These are phyloP conservation scores for Rhizopus stolonifer DNA, from an alignment of 371 early-diverging fungal genomes.

Conservation along the genomic window DNA sequence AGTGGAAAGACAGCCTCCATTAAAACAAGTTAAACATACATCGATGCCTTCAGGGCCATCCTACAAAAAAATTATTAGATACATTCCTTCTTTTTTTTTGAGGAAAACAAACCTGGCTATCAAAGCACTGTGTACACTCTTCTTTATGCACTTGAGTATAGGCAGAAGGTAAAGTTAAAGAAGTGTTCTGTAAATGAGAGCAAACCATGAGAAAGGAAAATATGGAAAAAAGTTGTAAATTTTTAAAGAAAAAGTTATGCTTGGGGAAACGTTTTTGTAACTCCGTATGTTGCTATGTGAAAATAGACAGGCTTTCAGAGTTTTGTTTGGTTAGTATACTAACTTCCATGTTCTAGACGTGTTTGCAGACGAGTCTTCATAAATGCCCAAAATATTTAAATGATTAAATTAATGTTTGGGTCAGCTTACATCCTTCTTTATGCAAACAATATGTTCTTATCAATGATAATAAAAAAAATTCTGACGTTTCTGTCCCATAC, in stretches of 20 bases:
- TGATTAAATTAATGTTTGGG: no score
- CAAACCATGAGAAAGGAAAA: slow-evolving; percentile 34
- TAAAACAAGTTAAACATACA: slow-evolving; percentile 92
- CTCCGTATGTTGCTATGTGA: no score
- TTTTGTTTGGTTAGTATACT: no score
- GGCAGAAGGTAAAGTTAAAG: slow-evolving; percentile 39
- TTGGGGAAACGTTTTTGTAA: no score
- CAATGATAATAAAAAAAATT: no score
- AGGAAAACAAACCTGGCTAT: slow-evolving; percentile 62
- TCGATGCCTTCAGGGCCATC: slow-evolving; percentile 77
- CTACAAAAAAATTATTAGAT: slow-evolving; percentile 30
- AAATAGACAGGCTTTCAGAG: no score
- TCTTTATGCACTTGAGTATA: slow-evolving; percentile 82
- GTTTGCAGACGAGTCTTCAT: no score
- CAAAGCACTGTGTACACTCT: slow-evolving; percentile 95
- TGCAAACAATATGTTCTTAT: no score
- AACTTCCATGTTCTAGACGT: no score
- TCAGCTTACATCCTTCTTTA: no score
- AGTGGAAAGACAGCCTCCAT: slow-evolving; percentile 77
- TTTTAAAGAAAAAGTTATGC: neutral
- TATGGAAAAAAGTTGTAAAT: neutral
- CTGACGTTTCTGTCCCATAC: no score
- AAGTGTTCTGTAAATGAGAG: slow-evolving; percentile 36
- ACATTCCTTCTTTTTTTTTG: neutral
- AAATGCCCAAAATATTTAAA: no score